Percentiles rank a stretch among this genome's conserved stretches.
These are phyloP conservation scores for Phyllosticta ampelicida DNA, from an alignment of 2,329 filamentous ascomycete genomes.

Conservation along the genomic window DNA sequence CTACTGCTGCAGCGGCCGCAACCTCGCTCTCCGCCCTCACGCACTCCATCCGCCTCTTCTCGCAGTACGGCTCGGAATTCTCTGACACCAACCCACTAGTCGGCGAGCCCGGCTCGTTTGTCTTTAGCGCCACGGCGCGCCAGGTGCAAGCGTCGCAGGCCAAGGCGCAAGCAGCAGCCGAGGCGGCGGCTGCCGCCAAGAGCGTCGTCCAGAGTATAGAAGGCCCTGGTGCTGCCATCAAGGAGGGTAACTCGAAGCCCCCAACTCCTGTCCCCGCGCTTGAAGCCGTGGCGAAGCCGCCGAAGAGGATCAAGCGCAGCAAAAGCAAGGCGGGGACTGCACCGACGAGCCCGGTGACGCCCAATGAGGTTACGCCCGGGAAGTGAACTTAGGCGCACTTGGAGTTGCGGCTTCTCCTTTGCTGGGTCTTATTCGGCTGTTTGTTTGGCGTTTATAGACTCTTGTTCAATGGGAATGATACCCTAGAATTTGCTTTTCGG, in stretches of 20 bases:
- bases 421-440: too few species aligned
- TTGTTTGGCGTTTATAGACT: too few species aligned
- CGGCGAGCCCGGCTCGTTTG: constrained; percentile 53
- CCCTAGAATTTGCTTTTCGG: too few species aligned
- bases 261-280: not conserved
- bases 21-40: constrained; percentile 20
- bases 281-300: constrained; percentile 14
- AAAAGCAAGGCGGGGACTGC: constrained; percentile 28
- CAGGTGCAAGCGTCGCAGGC: constrained; percentile 32
- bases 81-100: constrained; percentile 53
- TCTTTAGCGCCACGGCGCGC: constrained; percentile 38
- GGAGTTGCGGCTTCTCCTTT: too few species aligned
- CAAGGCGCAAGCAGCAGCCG: constrained; percentile 19
- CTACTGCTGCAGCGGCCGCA: constrained; percentile 13
- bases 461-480: too few species aligned
- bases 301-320: constrained; percentile 24
- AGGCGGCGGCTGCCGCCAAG: constrained; percentile 19
- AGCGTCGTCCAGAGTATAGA: constrained; percentile 13
- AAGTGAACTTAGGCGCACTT: not conserved
- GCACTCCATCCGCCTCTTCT: constrained; percentile 41
- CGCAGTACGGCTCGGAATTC: constrained; percentile 48
- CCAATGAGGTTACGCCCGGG: constrained; percentile 1
- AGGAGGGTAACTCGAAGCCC: not conserved
- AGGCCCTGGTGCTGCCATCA: constrained; percentile 1
- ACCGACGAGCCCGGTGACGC: constrained; percentile 20